These are phyloP conservation scores for Ulota crispa DNA, from an alignment of 225 moss, liverwort and hornwort genomes.

Conservation along the genomic window DNA sequence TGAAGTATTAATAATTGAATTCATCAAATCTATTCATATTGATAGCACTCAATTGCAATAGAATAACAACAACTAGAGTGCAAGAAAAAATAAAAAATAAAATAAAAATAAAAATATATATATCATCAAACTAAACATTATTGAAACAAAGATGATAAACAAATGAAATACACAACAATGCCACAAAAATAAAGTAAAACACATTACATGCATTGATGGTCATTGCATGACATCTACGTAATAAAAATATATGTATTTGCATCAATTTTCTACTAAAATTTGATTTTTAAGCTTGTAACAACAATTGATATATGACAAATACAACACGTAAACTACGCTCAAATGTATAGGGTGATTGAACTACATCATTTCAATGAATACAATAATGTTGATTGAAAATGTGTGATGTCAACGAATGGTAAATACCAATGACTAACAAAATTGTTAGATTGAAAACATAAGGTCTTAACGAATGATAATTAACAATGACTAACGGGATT, in stretches of 20 bases:
- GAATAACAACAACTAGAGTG: not conserved
- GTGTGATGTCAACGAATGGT: not conserved
- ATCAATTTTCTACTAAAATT: not conserved
- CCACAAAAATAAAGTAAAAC: not conserved
- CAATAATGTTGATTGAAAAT: not conserved
- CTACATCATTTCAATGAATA: not conserved
- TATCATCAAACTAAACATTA: too few species aligned
- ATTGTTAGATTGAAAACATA: not conserved
- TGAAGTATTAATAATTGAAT: too few species aligned
- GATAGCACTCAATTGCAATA: not conserved
- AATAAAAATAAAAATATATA: too few species aligned
- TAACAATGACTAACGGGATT: not conserved
- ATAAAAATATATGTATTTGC: accelerated
- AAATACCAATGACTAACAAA: not conserved
- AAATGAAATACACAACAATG: not conserved
- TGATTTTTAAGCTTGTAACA: not conserved
- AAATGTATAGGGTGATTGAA: not conserved
- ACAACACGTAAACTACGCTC: not conserved
- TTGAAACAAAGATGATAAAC: not conserved
- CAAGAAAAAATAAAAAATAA: not conserved
- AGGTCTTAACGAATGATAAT: not conserved
- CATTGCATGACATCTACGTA: too few species aligned
- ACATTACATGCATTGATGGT: not conserved
- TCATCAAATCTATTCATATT: too few species aligned
- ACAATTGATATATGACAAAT: accelerated